Conservation (phyloP, 257 asterid genomes). For the Solanum paucissectum region DNA sequence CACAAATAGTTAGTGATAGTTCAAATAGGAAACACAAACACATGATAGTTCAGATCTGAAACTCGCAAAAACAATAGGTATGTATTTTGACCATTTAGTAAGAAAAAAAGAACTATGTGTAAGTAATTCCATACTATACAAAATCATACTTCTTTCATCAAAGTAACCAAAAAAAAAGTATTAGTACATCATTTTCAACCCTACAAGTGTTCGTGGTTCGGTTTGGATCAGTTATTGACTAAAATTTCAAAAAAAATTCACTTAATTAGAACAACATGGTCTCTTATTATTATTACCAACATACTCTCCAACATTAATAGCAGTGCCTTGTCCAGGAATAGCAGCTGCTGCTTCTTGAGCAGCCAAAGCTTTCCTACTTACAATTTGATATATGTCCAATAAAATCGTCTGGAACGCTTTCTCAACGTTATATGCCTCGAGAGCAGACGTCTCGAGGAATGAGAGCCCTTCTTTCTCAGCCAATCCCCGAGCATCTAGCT, state of each 20-base stretch:
- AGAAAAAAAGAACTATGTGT: not conserved
- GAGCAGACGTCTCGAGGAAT: constrained; percentile 32
- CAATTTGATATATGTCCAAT: constrained; percentile 32
- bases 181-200: not conserved
- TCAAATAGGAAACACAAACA: not conserved
- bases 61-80: not conserved
- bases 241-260: no score
- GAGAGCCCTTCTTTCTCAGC: constrained; percentile 46
- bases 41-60: not conserved
- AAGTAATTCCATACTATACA: not conserved
- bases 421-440: constrained; percentile 36
- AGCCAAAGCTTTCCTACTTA: constrained; percentile 33
- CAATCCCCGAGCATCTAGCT: constrained; percentile 25
- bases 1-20: not conserved
- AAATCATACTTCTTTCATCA: not conserved
- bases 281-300: constrained; percentile 8
- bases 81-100: not conserved
- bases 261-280: constrained; percentile 24
- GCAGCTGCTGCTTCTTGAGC: constrained; percentile 35
- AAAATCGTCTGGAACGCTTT: constrained; percentile 34
- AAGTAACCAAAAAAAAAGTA: not conserved
- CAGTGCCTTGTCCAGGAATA: constrained; percentile 31
- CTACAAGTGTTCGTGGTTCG: no score
- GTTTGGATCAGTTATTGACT: no score
- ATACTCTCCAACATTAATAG: constrained; percentile 29